A percentile compares a stretch with the other conserved stretches of the same genome.
phyloP scores from a whole-genome alignment of 1,139 yeast species.

The Lodderomyces theae region DNA sequence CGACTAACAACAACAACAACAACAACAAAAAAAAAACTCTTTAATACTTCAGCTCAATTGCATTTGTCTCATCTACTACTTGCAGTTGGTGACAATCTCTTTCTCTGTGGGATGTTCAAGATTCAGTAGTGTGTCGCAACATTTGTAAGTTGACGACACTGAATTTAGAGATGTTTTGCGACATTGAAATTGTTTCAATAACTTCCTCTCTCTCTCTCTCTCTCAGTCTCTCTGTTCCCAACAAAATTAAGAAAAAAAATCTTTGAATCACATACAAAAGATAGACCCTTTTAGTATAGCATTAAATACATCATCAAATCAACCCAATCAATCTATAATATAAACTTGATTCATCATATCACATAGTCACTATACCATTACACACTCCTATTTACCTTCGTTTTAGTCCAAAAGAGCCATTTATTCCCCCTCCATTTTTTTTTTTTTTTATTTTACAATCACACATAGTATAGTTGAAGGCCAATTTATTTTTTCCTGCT shows the following conservation, averaged over 20 bases:
- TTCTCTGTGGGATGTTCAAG: too few relatives aligned
- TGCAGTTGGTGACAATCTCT: too few relatives aligned
- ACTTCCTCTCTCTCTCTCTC: too few relatives aligned
- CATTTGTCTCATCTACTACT: too few relatives aligned
- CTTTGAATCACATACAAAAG: background rate
- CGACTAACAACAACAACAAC: too few relatives aligned
- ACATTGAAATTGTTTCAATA: too few relatives aligned
- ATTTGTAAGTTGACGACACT: too few relatives aligned
- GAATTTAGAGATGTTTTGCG: too few relatives aligned
- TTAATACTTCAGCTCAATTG: too few relatives aligned
- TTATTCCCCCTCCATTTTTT: background rate
- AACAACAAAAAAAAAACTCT: too few relatives aligned
- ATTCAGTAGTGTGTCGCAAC: too few relatives aligned
- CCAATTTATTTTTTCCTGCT: too few relatives aligned
- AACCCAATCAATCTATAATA: slow-evolving; percentile 9
- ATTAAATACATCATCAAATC: background rate
- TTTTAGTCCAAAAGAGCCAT: background rate
- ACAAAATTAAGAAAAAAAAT: background rate
- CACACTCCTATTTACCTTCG: background rate
- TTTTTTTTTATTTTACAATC: background rate
- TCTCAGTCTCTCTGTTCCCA: background rate
- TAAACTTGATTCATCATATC: background rate
- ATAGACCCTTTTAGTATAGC: background rate
- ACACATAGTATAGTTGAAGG: background rate
- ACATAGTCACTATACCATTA: background rate